Percentiles rank a stretch among this genome's conserved stretches.
These are phyloP conservation scores for Psilocybe cyanescens DNA, from an alignment of 768 basidiomycete species.

Conservation along the genomic window DNA sequence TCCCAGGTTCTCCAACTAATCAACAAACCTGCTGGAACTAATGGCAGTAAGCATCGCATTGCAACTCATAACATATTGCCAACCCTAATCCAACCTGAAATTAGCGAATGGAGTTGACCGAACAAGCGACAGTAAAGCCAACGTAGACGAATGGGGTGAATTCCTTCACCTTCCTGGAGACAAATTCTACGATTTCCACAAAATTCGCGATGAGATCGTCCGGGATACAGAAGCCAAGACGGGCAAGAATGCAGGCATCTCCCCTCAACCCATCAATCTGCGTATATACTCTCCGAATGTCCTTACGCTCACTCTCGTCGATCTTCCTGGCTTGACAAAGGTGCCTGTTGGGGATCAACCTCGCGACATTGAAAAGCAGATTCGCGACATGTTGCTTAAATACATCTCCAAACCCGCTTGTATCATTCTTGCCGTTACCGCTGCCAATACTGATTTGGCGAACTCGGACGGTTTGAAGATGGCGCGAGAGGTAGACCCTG, in stretches of 20 bases:
- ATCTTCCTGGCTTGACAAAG: conserved; percentile 94
- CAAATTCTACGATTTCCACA: conserved; percentile 97
- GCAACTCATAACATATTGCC: not conserved
- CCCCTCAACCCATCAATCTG: conserved; percentile 95
- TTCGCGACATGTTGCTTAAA: conserved; percentile 94
- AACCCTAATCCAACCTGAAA: conserved; percentile 30
- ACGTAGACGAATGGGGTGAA: conserved; percentile 98
- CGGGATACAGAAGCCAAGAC: conserved; percentile 98
- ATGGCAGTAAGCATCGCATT: conserved; percentile 22
- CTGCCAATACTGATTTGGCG: conserved; percentile 95
- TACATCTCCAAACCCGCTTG: conserved; percentile 95
- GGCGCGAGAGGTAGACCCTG: conserved; percentile 96
- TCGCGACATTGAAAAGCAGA: conserved; percentile 96
- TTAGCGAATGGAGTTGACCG: conserved; percentile 51
- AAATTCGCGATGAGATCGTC: conserved; percentile 95
- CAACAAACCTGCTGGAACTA: conserved; percentile 66
- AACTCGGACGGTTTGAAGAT: conserved; percentile 98
- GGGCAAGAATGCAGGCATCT: conserved; percentile 97
- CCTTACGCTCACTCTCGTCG: conserved; percentile 95
- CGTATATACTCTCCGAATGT: conserved; percentile 98
- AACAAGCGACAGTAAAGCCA: conserved; percentile 73
- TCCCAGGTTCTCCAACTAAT: conserved; percentile 92
- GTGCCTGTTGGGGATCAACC: conserved; percentile 97
- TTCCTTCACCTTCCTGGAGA: conserved; percentile 96
- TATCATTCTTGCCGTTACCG: conserved; percentile 95